phyloP scores from a whole-genome alignment of 148 eudicot genomes.

The Tetragonia tetragonoides region DNA sequence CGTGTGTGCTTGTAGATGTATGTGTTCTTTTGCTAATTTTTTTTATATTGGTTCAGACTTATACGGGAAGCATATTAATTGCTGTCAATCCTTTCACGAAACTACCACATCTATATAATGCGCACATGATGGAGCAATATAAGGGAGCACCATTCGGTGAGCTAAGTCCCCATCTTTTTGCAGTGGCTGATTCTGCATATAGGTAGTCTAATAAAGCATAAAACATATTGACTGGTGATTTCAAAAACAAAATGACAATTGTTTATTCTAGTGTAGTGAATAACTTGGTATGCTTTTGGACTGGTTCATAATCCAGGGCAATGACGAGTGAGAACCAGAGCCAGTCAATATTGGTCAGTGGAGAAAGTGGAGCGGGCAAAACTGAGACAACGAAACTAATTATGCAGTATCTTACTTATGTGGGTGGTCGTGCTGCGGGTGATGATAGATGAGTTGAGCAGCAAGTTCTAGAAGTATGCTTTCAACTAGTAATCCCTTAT shows the following conservation, averaged over 20 bases:
- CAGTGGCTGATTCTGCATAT: conserved; percentile 96
- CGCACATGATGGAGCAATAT: conserved; percentile 98
- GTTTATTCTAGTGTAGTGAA: conserved; percentile 11
- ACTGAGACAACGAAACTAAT: conserved; percentile 96
- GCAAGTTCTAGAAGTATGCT: conserved; percentile 93
- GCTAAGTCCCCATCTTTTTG: conserved; percentile 99
- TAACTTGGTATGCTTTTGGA: conserved; percentile 28
- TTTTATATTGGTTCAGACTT: conserved; percentile 57
- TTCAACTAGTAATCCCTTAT: conserved; percentile 13
- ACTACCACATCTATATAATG: conserved; percentile 93
- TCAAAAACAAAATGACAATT: neutral
- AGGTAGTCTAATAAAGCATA: conserved; percentile 45
- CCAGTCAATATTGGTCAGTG: conserved; percentile 98
- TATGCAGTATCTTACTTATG: conserved; percentile 95
- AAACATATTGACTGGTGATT: conserved; percentile 4
- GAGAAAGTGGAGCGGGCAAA: conserved; percentile 99
- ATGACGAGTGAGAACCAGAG: conserved; percentile 72
- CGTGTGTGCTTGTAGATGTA: neutral
- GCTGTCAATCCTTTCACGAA: conserved; percentile 97
- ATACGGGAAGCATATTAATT: conserved; percentile 96
- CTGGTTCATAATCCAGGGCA: conserved; percentile 59
- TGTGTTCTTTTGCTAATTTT: conserved; percentile 2
- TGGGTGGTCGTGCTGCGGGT: conserved; percentile 91
- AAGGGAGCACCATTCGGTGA: conserved; percentile 97
- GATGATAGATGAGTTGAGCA: conserved; percentile 95